Evolutionary conservation across 164 flowering plant genomes (phyloP), one percentile per base, ranked within the genome.

Genomic region (Sedum album): DNA sequence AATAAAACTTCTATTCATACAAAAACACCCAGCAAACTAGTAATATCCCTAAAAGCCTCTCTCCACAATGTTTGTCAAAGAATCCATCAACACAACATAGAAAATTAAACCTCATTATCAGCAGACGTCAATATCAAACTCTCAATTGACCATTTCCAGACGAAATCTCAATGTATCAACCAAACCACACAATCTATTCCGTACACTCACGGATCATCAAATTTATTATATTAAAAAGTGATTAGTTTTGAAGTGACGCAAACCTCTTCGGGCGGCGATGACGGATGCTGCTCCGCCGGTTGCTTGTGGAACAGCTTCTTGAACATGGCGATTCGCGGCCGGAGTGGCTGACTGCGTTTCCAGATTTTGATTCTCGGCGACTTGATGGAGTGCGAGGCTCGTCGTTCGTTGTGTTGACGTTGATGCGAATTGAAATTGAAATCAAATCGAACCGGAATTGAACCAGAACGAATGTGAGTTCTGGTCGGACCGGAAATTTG

Each of bases 161-260:
- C 61, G 61, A 31, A 55, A 55, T 55, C 61, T 11, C 31, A 38
- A 38, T 38, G n/a, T 38, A 6, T 38, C 41, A 55, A 25, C 31
- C 61, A 26, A 25, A 26, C 61, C 61, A 26, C 61, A 55, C 61
- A 55, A 55, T 55, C 61, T 11, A 14, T 55, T 55, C 61, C 61
- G 61, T 55, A 31, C 61, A 55, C 61, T 25, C 61, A 55, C 61
- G 61, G 61, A 55, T 55, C 61, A 55, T 55, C 61, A 26, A 55
- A 4, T 25, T 1, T 55, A 55, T 9, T 51, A 51, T 21, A 26
- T 28, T 25, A 2, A 3, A 8, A 51, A 8, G 10, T 18, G 2
- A 10, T 26, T 11, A 25, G 61, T 55, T 55, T 55, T 17, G 11
- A 25, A 25, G 61, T 55, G 61, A 55, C n/a, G 31, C 61, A 55